Percentiles rank a stretch among this genome's conserved stretches.
Evolutionary conservation across 179 eudicot genomes (phyloP).

Genomic region (Spergularia azorica): DNA sequence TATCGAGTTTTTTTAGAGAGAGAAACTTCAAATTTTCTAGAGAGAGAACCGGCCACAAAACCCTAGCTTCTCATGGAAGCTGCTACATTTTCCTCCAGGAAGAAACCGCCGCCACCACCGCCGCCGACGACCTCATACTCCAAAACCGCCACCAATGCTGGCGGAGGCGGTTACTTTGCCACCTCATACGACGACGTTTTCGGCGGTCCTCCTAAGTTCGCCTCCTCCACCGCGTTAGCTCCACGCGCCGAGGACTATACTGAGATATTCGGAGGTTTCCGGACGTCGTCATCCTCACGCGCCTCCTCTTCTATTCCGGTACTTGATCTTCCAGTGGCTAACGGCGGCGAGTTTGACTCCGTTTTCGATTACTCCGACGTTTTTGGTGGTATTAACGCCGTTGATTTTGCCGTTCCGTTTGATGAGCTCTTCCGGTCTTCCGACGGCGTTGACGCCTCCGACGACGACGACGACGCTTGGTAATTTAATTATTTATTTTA

Average conservation of each 20-base stretch:
- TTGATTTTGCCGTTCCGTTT: conserved; percentile 48
- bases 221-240: conserved; percentile 40
- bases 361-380: conserved; percentile 63
- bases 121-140: not conserved
- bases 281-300: conserved; percentile 40
- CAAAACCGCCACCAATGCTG: conserved; percentile 17
- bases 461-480: conserved; percentile 64
- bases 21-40: not conserved
- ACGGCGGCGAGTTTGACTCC: conserved; percentile 28
- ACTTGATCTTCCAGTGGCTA: conserved; percentile 60
- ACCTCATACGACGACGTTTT: conserved; percentile 78
- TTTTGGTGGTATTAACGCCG: conserved; percentile 48
- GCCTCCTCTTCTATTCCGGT: conserved; percentile 60
- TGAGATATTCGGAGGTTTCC: conserved; percentile 72
- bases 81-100: conserved; percentile 27
- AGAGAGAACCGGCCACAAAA: conserved; percentile 12
- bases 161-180: conserved; percentile 32
- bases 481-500: conserved; percentile 22
- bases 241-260: conserved; percentile 68
- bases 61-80: conserved; percentile 26
- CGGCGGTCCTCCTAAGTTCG: conserved; percentile 54
- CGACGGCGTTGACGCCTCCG: conserved; percentile 41
- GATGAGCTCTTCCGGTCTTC: conserved; percentile 42
- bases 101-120: conserved; percentile 29
- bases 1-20: no score